Evolutionary conservation across 805 yeast species (phyloP), one percentile per base, ranked within the genome.

Genomic region (Suhomyces xylopsoci): DNA sequence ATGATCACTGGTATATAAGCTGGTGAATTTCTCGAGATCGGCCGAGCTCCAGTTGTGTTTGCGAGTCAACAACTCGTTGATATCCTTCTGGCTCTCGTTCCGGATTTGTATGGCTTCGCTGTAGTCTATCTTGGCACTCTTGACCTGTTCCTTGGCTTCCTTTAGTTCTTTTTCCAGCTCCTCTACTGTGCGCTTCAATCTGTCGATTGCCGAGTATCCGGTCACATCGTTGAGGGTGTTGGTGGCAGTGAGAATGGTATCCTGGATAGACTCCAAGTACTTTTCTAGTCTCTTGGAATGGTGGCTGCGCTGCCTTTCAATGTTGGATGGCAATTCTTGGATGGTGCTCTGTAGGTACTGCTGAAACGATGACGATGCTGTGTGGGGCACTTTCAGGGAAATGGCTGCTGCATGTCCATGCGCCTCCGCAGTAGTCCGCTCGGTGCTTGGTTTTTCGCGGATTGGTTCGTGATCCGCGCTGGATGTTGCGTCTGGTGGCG

Each of bases 21-120:
- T 79, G 0, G 99, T 93, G 65, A 94, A 94, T 49, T 86, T 70
- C 60, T 92, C 97, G 47, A 94, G 74, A 67, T 94, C 99, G 3
- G 61, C 61, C 0, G 92, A 75, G 1, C 80, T 67, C 99, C 99
- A 94, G 20, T 80, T 77, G 59, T 86, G 85, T 59, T 94, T 92
- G 48, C 97, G 73, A 58, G 93, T 93, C 38, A 94, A 70, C 15
- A 94, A 73, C 61, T 91, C 97, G 65, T 92, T 94, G 49, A 94
- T 85, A 59, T 90, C 91, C 51, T 84, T 81, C 64, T 96, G 99
- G 36, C 93, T 85, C 10, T 70, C 70, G 0, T 89, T 77, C 55
- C 97, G 78, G 40, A 71, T 68, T 17, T 80, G 80, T 17, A 90
- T 81, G 0, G 96, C 90, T 9, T 75, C 75, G 3, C 80, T 70